A percentile compares a stretch with the other conserved stretches of the same genome.
These are phyloP conservation scores for Cladorrhinum sp. DNA, from an alignment of 2,329 filamentous ascomycete species.

Conservation along the genomic window DNA sequence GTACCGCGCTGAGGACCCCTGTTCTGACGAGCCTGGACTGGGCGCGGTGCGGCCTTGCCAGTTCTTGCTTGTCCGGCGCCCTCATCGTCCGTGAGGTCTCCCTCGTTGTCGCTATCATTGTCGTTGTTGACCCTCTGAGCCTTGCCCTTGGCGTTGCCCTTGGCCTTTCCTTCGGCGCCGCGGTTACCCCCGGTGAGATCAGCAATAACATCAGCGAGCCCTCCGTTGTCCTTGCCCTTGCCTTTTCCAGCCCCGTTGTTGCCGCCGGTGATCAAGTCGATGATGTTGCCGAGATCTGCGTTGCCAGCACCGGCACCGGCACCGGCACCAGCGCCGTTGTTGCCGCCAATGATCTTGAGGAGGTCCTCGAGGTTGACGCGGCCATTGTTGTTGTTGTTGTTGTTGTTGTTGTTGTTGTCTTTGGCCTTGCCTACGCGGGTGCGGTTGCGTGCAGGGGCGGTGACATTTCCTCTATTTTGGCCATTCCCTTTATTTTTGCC, in stretches of 20 bases:
- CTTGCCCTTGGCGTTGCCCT: slow-evolving; percentile 7
- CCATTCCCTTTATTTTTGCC: background rate
- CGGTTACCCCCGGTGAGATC: slow-evolving; percentile 5
- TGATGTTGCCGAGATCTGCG: background rate
- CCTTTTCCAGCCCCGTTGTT: background rate
- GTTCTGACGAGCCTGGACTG: background rate
- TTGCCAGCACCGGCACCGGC: background rate
- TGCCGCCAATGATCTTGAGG: slow-evolving; percentile 1
- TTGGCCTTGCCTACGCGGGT: background rate
- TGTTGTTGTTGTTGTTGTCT: background rate
- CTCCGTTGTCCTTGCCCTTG: background rate
- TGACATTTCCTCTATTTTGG: background rate
- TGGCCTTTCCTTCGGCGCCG: slow-evolving; percentile 8
- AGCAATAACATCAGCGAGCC: background rate
- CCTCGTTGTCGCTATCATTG: slow-evolving; percentile 3
- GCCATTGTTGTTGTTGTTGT: slow-evolving; percentile 2
- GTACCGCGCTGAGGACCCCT: background rate
- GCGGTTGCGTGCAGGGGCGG: background rate
- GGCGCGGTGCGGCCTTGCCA: background rate
- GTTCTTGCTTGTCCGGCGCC: background rate
- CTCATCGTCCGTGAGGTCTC: background rate
- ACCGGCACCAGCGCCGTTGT: background rate
- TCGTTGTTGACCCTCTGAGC: background rate
- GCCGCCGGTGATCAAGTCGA: slow-evolving; percentile 3
- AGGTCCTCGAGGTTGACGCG: background rate